A percentile compares a stretch with the other conserved stretches of the same genome.
phyloP scores from a whole-genome alignment of 2,329 filamentous ascomycete species.

The Penicillium sp. region DNA sequence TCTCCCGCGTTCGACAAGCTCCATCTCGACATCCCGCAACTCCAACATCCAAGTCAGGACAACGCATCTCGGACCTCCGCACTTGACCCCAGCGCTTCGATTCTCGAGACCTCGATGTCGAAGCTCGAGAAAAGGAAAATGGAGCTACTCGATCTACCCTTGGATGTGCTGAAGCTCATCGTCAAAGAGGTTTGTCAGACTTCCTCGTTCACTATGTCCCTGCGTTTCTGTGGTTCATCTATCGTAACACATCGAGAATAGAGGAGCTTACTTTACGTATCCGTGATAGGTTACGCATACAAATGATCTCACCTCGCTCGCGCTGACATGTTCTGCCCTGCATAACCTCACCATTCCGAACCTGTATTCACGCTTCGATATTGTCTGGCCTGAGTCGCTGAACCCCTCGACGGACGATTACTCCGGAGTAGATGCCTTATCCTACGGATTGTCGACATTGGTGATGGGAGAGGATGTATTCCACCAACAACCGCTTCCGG shows the following conservation, averaged over 20 bases:
- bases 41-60: conserved; percentile 4
- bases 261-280: neutral
- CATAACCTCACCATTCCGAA: conserved; percentile 74
- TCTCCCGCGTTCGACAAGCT: conserved; percentile 14
- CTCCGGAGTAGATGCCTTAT: conserved; percentile 77
- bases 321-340: conserved; percentile 74
- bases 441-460: conserved; percentile 77
- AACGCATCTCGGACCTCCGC: conserved; percentile 12
- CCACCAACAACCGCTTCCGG: conserved; percentile 48
- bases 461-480: conserved; percentile 71
- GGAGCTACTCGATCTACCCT: conserved; percentile 70
- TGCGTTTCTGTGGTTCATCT: neutral
- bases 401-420: conserved; percentile 62
- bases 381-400: conserved; percentile 78
- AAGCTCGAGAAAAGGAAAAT: conserved; percentile 53
- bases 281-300: conserved; percentile 69
- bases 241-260: neutral
- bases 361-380: conserved; percentile 84
- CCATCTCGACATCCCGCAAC: conserved; percentile 6
- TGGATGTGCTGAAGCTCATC: conserved; percentile 77
- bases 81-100: conserved; percentile 8
- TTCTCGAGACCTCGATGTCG: neutral
- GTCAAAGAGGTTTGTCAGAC: conserved; percentile 66
- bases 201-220: neutral
- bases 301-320: conserved; percentile 77